Conservation (phyloP, 2,329 filamentous ascomycete genomes). For the Fusarium sublunatum region DNA sequence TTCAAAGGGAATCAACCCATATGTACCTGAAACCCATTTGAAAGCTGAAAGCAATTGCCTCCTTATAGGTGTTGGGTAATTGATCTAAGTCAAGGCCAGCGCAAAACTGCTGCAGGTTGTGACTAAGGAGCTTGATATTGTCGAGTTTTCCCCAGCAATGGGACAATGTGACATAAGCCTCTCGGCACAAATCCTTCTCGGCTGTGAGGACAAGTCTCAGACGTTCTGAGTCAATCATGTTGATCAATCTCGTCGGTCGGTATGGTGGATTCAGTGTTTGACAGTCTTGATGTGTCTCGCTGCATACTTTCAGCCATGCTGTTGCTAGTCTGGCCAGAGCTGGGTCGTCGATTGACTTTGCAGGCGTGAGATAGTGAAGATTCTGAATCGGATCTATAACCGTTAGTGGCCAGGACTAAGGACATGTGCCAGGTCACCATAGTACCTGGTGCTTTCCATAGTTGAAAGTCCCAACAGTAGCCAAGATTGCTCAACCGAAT, state of each 20-base stretch:
- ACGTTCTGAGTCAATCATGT: background rate
- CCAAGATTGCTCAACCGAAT: too few species aligned
- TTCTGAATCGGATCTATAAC: too few species aligned
- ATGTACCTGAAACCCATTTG: background rate
- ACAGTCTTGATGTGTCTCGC: background rate
- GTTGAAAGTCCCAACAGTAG: too few species aligned
- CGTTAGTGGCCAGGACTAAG: too few species aligned
- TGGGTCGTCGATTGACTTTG: too few species aligned
- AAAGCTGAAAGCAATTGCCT: background rate
- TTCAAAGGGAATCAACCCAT: background rate
- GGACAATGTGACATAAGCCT: conserved; percentile 1
- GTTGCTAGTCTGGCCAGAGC: background rate
- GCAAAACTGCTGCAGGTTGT: background rate
- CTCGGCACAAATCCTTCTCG: background rate
- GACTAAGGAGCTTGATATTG: background rate
- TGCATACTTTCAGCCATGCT: background rate
- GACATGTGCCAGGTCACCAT: too few species aligned
- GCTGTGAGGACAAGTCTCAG: background rate
- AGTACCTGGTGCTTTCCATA: too few species aligned
- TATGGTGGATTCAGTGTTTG: background rate
- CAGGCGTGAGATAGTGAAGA: background rate
- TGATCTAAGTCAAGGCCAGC: background rate
- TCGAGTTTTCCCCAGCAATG: conserved; percentile 5
- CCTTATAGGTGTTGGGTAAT: background rate
- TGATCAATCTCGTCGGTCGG: conserved; percentile 2